phyloP scores from a whole-genome alignment of 129 eudicot species.

The Ambrosia trifida region DNA sequence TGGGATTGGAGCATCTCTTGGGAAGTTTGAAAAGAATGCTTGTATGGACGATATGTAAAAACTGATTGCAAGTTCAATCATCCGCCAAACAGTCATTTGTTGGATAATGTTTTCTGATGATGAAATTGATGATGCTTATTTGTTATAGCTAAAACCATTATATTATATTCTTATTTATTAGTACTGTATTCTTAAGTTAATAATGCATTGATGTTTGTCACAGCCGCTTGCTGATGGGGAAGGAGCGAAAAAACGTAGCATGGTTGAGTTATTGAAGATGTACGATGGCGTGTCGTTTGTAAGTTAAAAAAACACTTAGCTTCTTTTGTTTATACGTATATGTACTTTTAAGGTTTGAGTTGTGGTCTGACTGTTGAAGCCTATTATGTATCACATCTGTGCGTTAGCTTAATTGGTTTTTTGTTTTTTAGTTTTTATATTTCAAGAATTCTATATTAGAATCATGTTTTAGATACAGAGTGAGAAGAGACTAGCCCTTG shows the following conservation, averaged over 20 bases:
- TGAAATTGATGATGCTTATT: constrained; percentile 4
- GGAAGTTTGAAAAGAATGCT: no score
- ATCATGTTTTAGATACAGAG: neutral
- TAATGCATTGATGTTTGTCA: constrained; percentile 35
- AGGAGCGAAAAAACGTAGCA: constrained; percentile 75
- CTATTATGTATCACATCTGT: neutral
- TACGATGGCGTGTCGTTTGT: constrained; percentile 77
- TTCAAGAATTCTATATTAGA: constrained; percentile 7
- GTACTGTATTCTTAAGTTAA: constrained; percentile 29
- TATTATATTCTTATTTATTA: neutral
- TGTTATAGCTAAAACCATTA: neutral
- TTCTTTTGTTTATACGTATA: neutral
- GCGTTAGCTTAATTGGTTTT: neutral
- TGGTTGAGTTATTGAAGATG: constrained; percentile 76
- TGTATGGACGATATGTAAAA: no score
- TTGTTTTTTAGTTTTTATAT: constrained; percentile 5
- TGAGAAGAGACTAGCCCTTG: neutral
- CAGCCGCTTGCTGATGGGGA: constrained; percentile 99
- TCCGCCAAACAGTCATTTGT: no score
- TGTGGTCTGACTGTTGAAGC: constrained; percentile 19
- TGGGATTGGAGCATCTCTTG: no score
- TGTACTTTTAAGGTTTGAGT: constrained; percentile 8
- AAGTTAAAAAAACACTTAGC: constrained; percentile 38
- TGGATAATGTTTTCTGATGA: no score
- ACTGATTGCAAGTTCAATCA: no score